Evolutionary conservation across 495 filamentous ascomycete species (phyloP).

Genomic region (Parmelia sp.): DNA sequence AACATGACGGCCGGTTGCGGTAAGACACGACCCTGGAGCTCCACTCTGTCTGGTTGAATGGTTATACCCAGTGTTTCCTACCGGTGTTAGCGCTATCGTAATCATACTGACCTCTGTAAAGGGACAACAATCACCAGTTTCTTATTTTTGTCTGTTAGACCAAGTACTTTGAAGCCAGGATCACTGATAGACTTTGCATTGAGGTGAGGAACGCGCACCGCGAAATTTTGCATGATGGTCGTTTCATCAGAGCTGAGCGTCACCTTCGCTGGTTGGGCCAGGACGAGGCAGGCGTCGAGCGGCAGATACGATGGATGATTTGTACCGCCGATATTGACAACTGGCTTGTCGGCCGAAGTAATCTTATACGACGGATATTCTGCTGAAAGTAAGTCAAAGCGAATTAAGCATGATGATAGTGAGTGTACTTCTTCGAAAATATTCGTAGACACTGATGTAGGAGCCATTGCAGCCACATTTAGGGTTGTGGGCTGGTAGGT

Average conservation of each 20-base stretch:
- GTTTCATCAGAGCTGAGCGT: not conserved
- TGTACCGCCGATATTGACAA: not conserved
- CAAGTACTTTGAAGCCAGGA: not conserved
- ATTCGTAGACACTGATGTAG: not conserved
- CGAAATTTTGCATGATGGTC: not conserved
- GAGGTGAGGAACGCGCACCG: not conserved
- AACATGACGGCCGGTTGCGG: not conserved
- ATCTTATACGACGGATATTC: not conserved
- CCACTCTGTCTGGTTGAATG: not conserved
- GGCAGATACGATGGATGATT: not conserved
- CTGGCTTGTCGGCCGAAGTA: not conserved
- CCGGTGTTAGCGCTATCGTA: not conserved
- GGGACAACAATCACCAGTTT: not conserved
- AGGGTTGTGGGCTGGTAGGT: not conserved
- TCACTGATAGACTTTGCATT: not conserved
- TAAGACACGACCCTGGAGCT: not conserved
- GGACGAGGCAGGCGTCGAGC: not conserved
- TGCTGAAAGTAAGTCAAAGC: not conserved
- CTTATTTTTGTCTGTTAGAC: not conserved
- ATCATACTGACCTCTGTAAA: not conserved
- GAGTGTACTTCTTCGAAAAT: not conserved
- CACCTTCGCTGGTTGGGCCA: not conserved
- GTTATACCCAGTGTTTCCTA: not conserved
- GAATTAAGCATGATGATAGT: not conserved
- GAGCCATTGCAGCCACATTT: not conserved